Conservation (phyloP, 495 filamentous ascomycete species). For the Penicillium subrubescens region DNA sequence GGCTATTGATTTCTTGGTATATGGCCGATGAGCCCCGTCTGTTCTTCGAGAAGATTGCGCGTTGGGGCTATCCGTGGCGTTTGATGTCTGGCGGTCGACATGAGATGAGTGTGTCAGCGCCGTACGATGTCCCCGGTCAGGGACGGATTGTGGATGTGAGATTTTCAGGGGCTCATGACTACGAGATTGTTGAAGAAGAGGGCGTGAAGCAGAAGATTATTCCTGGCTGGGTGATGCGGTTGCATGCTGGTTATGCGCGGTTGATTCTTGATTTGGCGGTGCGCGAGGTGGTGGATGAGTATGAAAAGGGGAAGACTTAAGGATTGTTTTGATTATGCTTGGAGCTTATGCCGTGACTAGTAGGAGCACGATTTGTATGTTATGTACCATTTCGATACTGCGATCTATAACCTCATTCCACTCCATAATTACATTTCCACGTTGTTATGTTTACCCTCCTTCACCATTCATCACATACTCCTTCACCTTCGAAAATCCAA, state of each 20-base stretch:
- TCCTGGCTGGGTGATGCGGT: slow-evolving; percentile 27
- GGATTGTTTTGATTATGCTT: background rate
- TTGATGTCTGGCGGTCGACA: slow-evolving; percentile 37
- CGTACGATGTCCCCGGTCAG: slow-evolving; percentile 18
- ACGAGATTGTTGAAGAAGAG: slow-evolving; percentile 31
- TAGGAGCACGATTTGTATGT: background rate
- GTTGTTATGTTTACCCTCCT: background rate
- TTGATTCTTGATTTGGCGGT: slow-evolving; percentile 29
- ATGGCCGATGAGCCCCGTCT: slow-evolving; percentile 24
- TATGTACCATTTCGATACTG: background rate
- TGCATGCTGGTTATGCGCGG: slow-evolving; percentile 37
- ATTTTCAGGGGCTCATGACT: slow-evolving; percentile 36
- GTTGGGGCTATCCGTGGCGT: slow-evolving; percentile 40
- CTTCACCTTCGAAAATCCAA: background rate
- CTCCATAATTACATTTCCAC: background rate
- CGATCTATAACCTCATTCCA: background rate
- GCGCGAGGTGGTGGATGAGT: slow-evolving; percentile 16
- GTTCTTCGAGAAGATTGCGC: slow-evolving; percentile 35
- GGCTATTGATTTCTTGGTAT: slow-evolving; percentile 29
- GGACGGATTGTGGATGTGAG: slow-evolving; percentile 33
- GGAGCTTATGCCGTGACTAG: background rate
- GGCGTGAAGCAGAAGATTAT: slow-evolving; percentile 32
- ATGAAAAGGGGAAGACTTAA: background rate
- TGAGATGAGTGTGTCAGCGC: slow-evolving; percentile 38
- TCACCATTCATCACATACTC: background rate